A percentile compares a stretch with the other conserved stretches of the same genome.
phyloP scores from a whole-genome alignment of 2,329 filamentous ascomycete genomes.

The Coniochaeta sp. region DNA sequence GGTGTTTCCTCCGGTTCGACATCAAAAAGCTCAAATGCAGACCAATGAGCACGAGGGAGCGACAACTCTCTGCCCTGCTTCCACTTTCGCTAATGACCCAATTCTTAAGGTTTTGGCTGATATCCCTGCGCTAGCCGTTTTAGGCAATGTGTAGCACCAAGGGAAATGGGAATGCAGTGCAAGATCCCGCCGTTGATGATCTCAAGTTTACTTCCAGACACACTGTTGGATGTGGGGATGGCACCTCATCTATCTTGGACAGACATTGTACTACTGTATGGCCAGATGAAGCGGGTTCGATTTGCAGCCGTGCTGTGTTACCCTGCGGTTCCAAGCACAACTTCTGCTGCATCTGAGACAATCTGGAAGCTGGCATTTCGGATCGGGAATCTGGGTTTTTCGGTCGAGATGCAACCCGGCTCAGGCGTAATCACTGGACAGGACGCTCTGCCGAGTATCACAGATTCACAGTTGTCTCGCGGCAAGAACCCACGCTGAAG shows the following conservation, averaged over 20 bases:
- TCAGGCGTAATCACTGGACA: too few species aligned
- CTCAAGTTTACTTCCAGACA: too few species aligned
- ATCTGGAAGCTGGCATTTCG: not conserved
- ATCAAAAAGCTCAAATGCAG: too few species aligned
- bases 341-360: not conserved
- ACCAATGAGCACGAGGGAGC: not conserved
- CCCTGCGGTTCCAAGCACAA: not conserved
- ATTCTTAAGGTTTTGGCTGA: not conserved
- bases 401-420: not conserved
- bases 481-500: too few species aligned
- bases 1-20: too few species aligned
- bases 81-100: too few species aligned
- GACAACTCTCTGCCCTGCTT: not conserved
- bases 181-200: too few species aligned
- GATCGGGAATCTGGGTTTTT: not conserved
- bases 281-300: not conserved
- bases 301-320: not conserved
- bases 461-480: too few species aligned
- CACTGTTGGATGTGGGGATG: not conserved
- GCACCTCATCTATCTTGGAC: not conserved
- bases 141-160: too few species aligned
- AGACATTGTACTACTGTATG: not conserved
- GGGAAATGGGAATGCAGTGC: too few species aligned
- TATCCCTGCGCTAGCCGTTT: not conserved
- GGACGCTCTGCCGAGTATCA: not conserved